Evolutionary conservation across 2,329 filamentous ascomycete species (phyloP).

Genomic region (Claviceps pazoutovae): DNA sequence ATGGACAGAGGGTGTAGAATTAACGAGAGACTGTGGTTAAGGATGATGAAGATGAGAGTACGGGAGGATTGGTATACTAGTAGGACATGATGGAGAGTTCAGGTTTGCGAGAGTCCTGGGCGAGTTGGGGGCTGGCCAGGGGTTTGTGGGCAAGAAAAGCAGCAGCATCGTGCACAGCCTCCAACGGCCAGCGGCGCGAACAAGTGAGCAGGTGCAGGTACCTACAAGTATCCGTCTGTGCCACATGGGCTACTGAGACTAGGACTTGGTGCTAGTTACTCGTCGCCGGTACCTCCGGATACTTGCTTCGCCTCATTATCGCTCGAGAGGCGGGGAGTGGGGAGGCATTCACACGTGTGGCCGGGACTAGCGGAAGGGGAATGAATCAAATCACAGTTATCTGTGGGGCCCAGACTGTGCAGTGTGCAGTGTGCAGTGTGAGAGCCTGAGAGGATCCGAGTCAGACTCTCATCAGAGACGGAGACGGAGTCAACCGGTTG

Average conservation of each 20-base stretch:
- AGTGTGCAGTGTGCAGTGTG: not conserved
- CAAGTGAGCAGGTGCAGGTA: not conserved
- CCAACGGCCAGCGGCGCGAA: not conserved
- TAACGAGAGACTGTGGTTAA: constrained; percentile 5
- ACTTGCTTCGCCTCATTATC: too few relatives aligned
- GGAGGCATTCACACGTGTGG: not conserved
- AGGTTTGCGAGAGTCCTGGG: not conserved
- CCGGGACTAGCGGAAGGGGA: not conserved
- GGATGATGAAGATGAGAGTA: not conserved
- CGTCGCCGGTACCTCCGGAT: too few relatives aligned
- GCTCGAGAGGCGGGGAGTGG: not conserved
- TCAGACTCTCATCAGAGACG: not conserved
- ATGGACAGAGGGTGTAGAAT: not conserved
- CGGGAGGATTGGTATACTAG: not conserved
- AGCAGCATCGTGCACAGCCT: constrained; percentile 1
- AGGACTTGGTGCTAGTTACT: too few relatives aligned
- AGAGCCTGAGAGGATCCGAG: not conserved
- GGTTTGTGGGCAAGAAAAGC: not conserved
- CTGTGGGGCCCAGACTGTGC: not conserved
- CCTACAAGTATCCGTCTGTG: not conserved
- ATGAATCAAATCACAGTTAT: too few relatives aligned
- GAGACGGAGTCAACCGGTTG: not conserved
- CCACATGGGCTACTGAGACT: too few relatives aligned
- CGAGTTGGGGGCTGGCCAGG: not conserved
- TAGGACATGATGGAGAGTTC: not conserved